Evolutionary conservation across 176 grass and related monocot genomes (phyloP), one percentile per base, ranked within the genome.

Genomic region (Oryza nivara): DNA sequence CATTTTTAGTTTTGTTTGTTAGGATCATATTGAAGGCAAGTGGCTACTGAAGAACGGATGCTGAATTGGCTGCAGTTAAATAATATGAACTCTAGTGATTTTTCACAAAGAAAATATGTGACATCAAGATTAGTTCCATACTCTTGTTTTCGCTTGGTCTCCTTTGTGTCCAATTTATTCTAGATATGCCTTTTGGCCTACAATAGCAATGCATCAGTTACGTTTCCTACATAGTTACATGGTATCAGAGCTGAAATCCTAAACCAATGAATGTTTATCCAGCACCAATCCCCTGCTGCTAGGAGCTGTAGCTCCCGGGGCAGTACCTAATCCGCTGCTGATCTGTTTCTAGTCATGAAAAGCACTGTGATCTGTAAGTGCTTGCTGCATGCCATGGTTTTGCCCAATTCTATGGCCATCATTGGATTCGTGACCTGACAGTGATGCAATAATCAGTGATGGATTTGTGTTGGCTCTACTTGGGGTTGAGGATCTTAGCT

Each of bases 261-360:
- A 23, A 71, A 71, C 12, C 34, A 0, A 6, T 23, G 20, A 71
- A 58, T 2, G 23, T 47, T 74, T 51, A 23, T 30, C 47, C 28
- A 34, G 19, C 46, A 69, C 28, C 17, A n/a, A 32, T 30, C 64
- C 5, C 11, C n/a, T 19, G 58, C 38, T 23, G 12, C 36, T 78
- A 65, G 38, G 60, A 45, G n/a, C 14, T 30, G 40, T 46, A 78
- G 38, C 75, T 77, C 11, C 65, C 34, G 12, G 30, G 4, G 28
- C 32, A 22, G 79, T 81, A 20, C 7, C 46, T 54, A 81, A 13
- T 71, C 8, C 54, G 32, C 32, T 60, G 67, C 52, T 41, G 2
- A 61, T 82, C 16, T 61, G 69, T 56, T 73, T 44, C 49, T 72
- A 60, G 49, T 60, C 68, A 72, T 68, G 41, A 61, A 38, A 28